A percentile compares a stretch with the other conserved stretches of the same genome.
These are phyloP conservation scores for Diatrype stigma DNA, from an alignment of 2,329 filamentous ascomycete species.

Conservation along the genomic window DNA sequence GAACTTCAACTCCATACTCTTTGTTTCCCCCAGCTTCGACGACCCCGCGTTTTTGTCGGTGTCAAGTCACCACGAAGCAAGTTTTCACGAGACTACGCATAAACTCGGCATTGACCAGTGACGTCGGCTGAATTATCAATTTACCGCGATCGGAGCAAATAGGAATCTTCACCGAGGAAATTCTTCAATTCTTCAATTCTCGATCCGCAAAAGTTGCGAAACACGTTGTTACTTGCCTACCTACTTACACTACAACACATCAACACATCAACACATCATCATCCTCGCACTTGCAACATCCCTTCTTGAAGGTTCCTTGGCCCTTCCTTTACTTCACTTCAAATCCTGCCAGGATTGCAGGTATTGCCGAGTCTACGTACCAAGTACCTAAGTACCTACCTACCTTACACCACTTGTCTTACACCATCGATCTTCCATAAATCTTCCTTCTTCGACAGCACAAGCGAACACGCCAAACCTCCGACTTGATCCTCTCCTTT, in stretches of 20 bases:
- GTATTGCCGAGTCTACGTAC: no score
- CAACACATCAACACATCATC: no score
- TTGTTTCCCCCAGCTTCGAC: neutral
- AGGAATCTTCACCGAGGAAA: slow-evolving; percentile 3
- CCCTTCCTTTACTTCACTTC: no score
- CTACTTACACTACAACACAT: no score
- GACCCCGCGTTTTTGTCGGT: neutral
- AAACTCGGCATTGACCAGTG: neutral
- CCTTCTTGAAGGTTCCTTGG: no score
- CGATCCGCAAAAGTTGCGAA: no score
- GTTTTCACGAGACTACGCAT: neutral
- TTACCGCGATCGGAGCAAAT: slow-evolving; percentile 17
- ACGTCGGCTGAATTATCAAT: slow-evolving; percentile 1
- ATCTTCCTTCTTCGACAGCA: no score
- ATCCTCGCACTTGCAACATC: no score
- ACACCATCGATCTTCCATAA: neutral
- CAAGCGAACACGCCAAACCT: neutral
- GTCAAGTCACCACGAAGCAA: neutral
- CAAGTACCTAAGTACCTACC: no score
- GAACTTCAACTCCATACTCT: no score
- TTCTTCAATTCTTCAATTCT: neutral
- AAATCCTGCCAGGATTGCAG: no score
- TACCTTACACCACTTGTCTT: neutral
- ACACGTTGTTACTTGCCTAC: no score
- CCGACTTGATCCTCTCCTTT: neutral